phyloP scores from a whole-genome alignment of 2,329 filamentous ascomycete genomes.

The Aspergillus pseudoglaucus region DNA sequence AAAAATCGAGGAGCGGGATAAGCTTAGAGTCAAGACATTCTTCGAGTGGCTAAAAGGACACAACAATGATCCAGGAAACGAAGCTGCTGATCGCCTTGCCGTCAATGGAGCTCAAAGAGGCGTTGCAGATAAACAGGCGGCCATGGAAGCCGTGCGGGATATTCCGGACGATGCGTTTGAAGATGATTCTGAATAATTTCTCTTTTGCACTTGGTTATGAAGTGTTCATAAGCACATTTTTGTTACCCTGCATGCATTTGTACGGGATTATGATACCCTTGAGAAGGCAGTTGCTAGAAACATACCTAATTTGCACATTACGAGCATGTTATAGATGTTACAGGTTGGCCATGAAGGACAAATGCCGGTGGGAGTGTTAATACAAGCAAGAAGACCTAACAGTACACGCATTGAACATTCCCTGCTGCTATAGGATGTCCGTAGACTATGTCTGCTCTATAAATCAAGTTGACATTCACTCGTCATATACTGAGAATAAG shows the following conservation, averaged over 20 bases:
- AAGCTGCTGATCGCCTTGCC: constrained; percentile 72
- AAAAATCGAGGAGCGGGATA: constrained; percentile 63
- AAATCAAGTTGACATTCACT: no score
- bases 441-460: no score
- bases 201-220: background rate
- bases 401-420: no score
- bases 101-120: constrained; percentile 55
- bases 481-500: no score
- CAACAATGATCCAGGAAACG: constrained; percentile 63
- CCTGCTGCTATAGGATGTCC: no score
- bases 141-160: constrained; percentile 16
- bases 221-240: background rate
- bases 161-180: constrained; percentile 22
- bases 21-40: constrained; percentile 54
- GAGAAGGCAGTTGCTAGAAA: background rate
- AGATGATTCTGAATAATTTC: constrained; percentile 13
- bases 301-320: no score
- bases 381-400: no score
- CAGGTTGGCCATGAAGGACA: no score
- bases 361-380: no score
- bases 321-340: no score
- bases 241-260: background rate
- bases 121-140: constrained; percentile 22
- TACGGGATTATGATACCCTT: no score
- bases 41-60: constrained; percentile 94